Base-by-base conservation (phyloP, 164 flowering plant species). In the Malania oleifera region DNA sequence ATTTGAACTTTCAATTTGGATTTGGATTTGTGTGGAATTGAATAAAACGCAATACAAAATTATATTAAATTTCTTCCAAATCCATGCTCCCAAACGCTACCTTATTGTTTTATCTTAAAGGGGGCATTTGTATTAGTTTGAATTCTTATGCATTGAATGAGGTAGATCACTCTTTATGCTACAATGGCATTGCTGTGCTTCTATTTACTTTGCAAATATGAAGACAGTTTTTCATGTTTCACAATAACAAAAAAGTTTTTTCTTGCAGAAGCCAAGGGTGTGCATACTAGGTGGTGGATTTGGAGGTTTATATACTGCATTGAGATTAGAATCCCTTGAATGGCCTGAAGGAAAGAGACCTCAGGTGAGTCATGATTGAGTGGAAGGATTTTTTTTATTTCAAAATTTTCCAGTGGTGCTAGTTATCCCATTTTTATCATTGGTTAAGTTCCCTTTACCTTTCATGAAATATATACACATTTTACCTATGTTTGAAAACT, bases 261-360 rank as follows among this genome's bases (percentile, higher is more conserved):
- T 25, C 50, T 69, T 67, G 40, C 95, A 93, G 99, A 86, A 53
- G 67, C 96, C 99, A 37, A 85, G 95, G 62, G 80, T 93, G 27
- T 90, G 97, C 74, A 93, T 93, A 45, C 65, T 93, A 47, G 99
- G 97, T 64, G 99, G 97, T 72, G 97, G 99, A 48, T 93, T 93
- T 79, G 99, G 99, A 65, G 99, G 99, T 35, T 71, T 90, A 43
- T 93, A 93, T 59, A 93, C 99, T 54, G 97, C 99, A 61, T 64
- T 93, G 49, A 83, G 99, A 72, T 73, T 93, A 49, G 96, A 93
- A 67, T 93, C 99, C 31, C 92, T 93, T 66, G 73, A 58, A 17
- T 93, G 99, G 99, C 88, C 92, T 54, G 79, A 79, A 55, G 84
- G 76, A 57, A 90, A 88, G 72, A 90, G 77, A 60, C 99, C 99